Conservation (phyloP, 2,329 filamentous ascomycete genomes). For the Claviceps sp. region DNA sequence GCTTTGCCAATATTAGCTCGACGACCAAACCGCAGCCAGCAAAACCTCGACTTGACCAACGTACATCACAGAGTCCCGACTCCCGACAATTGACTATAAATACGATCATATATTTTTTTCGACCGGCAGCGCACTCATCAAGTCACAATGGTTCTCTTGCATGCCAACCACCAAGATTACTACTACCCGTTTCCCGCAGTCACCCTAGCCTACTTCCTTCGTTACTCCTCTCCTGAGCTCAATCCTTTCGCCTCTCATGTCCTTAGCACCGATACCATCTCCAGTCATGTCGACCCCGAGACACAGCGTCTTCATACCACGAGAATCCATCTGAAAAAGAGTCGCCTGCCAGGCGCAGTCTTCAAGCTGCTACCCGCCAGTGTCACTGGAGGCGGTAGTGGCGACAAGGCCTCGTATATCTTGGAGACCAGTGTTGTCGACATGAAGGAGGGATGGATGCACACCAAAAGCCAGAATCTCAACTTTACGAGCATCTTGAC, state of each 20-base stretch:
- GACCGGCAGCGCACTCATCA: background rate
- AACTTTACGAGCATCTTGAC: constrained; percentile 72
- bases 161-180: constrained; percentile 58
- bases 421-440: constrained; percentile 70
- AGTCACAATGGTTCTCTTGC: constrained; percentile 46
- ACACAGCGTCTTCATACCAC: constrained; percentile 66
- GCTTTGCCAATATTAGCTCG: constrained; percentile 11
- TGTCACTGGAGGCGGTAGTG: constrained; percentile 48
- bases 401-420: constrained; percentile 64
- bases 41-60: background rate
- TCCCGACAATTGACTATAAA: background rate
- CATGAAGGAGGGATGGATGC: constrained; percentile 70
- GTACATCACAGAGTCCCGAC: constrained; percentile 3
- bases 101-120: background rate
- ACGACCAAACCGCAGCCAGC: constrained; percentile 6
- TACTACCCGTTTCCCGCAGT: constrained; percentile 74
- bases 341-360: constrained; percentile 59
- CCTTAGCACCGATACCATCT: constrained; percentile 70
- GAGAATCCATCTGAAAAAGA: constrained; percentile 70
- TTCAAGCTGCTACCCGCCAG: constrained; percentile 62
- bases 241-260: constrained; percentile 78
- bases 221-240: constrained; percentile 56
- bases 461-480: constrained; percentile 66
- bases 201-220: constrained; percentile 78
- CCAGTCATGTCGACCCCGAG: constrained; percentile 55